Base-by-base conservation (phyloP, 2,329 filamentous ascomycete species). In the Colletotrichum chlorophyti region DNA sequence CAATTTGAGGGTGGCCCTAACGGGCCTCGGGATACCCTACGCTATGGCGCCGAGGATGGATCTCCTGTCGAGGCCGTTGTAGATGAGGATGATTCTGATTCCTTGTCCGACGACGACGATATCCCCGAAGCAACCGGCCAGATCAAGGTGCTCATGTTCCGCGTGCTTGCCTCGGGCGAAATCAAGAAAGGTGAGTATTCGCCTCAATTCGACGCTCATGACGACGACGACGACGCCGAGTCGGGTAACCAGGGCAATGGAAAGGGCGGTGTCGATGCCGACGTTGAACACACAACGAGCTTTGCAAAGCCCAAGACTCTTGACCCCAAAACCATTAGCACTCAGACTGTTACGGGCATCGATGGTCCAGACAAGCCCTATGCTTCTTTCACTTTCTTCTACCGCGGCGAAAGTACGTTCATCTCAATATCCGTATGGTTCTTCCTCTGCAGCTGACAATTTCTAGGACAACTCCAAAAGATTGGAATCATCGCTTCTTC, bases 181-280 rank as follows among this genome's bases (percentile, higher is more conserved):
- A 96, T 99, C 70, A 98, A 97, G 77, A 91, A 93, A 70, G 95
- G 95, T 63, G 95, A 99, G 75, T 99, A 98, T 74, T 97, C 93
- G 1, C 95, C 95, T 11, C 95, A 98, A 69, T 98, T 98, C 64
- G 93, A 97, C 72, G 94, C 94, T 3, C 92, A 98, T 67, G 95
- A 98, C 68, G 94, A 97, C 63, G 93, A 97, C 62, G 93, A 97
- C 53, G 88, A 90, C 51, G 72, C 72, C 24, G 78, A 82, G 15
- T 72, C 81, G 24, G 75, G 71, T 32, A 76, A 76, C 42, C 80
- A 83, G 57, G 77, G 79, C 24, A 82, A 79, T 6, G 83, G 80
- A 47, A 85, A 82, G 34, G 81, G 80, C 12, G 80, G 81, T 24
- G 85, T 90, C 60, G 91, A 93, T 66, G 90, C 87, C 35, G 92